Percentiles rank a stretch among this genome's conserved stretches.
These are phyloP conservation scores for Proliferodiscus dingleyae DNA, from an alignment of 2,329 filamentous ascomycete species.

Conservation along the genomic window DNA sequence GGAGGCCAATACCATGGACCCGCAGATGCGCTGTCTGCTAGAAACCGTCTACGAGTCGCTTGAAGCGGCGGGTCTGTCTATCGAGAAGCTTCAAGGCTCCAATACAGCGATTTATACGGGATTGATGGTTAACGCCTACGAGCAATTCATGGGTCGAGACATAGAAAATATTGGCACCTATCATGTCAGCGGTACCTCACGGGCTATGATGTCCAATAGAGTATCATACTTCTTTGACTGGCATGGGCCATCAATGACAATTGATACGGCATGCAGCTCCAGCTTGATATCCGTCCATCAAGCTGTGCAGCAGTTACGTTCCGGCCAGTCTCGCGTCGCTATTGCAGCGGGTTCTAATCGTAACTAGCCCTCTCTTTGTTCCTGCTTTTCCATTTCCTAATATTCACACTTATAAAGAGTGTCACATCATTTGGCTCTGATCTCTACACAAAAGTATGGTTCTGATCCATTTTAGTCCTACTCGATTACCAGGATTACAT, in stretches of 20 bases:
- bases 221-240: slow-evolving; percentile 39
- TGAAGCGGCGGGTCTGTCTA: slow-evolving; percentile 21
- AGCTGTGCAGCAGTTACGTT: slow-evolving; percentile 17
- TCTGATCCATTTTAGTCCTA: too few species aligned
- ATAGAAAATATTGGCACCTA: slow-evolving; percentile 31
- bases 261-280: slow-evolving; percentile 38
- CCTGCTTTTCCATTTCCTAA: too few species aligned
- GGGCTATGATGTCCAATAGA: slow-evolving; percentile 36
- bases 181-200: slow-evolving; percentile 31
- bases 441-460: too few species aligned
- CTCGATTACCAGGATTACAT: too few species aligned
- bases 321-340: slow-evolving; percentile 13
- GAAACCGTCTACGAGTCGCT: slow-evolving; percentile 28
- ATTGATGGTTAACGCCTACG: slow-evolving; percentile 25
- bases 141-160: slow-evolving; percentile 29
- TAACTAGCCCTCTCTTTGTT: too few species aligned
- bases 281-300: slow-evolving; percentile 33
- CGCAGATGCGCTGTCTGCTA: slow-evolving; percentile 15
- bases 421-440: too few species aligned
- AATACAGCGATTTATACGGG: slow-evolving; percentile 30
- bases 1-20: slow-evolving; percentile 27
- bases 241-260: slow-evolving; percentile 33
- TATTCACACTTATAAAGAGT: too few species aligned
- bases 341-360: slow-evolving; percentile 17
- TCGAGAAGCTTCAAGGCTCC: slow-evolving; percentile 14